Conservation (phyloP, 1,139 yeast species). For the Debaryomyces singareniensis region DNA sequence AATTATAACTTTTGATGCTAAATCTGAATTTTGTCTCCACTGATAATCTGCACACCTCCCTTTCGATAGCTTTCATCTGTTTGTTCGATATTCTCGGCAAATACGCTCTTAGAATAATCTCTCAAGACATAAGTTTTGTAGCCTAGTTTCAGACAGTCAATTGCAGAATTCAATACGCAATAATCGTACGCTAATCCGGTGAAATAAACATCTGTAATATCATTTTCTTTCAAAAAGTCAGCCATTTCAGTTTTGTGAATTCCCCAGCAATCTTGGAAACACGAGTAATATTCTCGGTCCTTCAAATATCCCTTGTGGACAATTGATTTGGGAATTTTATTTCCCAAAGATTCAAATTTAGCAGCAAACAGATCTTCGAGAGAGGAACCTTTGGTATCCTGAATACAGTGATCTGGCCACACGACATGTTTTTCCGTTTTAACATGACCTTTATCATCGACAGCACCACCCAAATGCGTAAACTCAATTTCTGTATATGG, state of each 20-base stretch:
- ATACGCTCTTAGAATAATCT: constrained; percentile 39
- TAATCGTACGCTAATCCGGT: constrained; percentile 85
- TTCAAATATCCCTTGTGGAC: constrained; percentile 65
- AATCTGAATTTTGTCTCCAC: too few relatives aligned
- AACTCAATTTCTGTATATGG: constrained; percentile 52
- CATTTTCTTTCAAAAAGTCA: constrained; percentile 32
- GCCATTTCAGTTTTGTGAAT: constrained; percentile 63
- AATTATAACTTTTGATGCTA: too few relatives aligned
- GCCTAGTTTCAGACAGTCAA: constrained; percentile 58
- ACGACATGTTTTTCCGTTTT: constrained; percentile 37
- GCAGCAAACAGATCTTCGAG: constrained; percentile 43
- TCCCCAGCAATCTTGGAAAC: constrained; percentile 77
- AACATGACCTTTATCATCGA: constrained; percentile 19
- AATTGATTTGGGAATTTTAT: constrained; percentile 25
- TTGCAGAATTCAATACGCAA: constrained; percentile 74
- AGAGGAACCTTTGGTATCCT: constrained; percentile 58
- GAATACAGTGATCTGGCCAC: constrained; percentile 94
- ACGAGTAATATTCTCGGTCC: constrained; percentile 86
- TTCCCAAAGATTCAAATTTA: constrained; percentile 16
- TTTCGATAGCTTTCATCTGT: constrained; percentile 23
- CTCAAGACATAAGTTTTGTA: constrained; percentile 56
- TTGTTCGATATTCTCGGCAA: constrained; percentile 21
- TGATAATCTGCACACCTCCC: constrained; percentile 20
- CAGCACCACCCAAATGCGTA: constrained; percentile 42
- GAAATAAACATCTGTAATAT: constrained; percentile 56